phyloP scores from a whole-genome alignment of 225 moss, liverwort and hornwort species.

The Pseudoscleropodium purum region DNA sequence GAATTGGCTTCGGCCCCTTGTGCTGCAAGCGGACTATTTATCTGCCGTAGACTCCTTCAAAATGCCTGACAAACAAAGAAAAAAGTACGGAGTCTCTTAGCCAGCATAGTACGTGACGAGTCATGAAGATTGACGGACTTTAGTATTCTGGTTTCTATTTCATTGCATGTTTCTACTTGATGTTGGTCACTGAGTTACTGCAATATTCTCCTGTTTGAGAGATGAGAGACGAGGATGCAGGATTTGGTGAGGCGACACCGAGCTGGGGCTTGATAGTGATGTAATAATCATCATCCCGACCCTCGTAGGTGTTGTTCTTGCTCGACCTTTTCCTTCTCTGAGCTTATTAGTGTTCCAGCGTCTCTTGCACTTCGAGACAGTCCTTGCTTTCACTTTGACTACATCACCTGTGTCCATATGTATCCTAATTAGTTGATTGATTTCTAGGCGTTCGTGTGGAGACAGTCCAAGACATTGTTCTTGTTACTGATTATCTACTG shows the following conservation, averaged over 20 bases:
- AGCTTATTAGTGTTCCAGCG: background rate
- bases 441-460: background rate
- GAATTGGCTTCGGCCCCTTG: background rate
- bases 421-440: background rate
- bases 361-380: background rate
- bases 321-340: background rate
- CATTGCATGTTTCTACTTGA: slow-evolving; percentile 17
- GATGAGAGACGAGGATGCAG: slow-evolving; percentile 4
- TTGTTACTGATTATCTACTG: background rate
- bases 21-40: slow-evolving; percentile 29
- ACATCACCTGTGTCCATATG: background rate
- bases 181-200: slow-evolving; percentile 9
- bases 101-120: slow-evolving; percentile 8
- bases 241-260: background rate
- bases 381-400: background rate
- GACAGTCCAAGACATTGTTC: slow-evolving; percentile 1
- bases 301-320: background rate
- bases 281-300: background rate
- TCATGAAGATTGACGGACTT: slow-evolving; percentile 15
- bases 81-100: background rate
- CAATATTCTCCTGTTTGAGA: slow-evolving; percentile 12
- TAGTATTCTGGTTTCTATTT: slow-evolving; percentile 14
- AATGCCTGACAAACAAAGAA: background rate
- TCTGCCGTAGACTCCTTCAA: slow-evolving; percentile 8
- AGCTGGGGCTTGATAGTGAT: background rate